Conservation (phyloP, 495 filamentous ascomycete genomes). For the Amniculicola lignicola region DNA sequence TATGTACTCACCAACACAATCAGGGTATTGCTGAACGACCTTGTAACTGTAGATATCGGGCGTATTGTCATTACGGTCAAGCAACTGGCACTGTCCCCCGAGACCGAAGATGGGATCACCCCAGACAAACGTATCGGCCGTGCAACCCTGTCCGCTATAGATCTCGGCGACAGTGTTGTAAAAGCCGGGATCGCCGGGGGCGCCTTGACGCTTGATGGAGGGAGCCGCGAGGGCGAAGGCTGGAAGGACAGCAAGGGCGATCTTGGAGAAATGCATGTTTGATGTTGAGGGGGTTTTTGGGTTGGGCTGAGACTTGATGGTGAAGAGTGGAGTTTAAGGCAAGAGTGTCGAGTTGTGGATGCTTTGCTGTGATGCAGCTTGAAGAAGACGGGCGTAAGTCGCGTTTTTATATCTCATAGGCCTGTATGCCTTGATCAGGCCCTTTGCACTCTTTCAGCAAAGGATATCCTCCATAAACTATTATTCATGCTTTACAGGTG, state of each 20-base stretch:
- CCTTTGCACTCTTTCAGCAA: no score
- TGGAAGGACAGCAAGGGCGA: not conserved
- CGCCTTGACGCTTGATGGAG: not conserved
- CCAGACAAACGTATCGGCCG: not conserved
- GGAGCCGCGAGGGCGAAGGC: not conserved
- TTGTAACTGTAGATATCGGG: constrained; percentile 3
- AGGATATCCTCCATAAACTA: no score
- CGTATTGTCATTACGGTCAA: constrained; percentile 6
- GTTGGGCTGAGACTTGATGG: no score
- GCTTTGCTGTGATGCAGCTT: no score
- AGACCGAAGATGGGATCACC: constrained; percentile 1
- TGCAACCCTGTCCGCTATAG: constrained; percentile 1
- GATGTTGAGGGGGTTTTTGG: no score
- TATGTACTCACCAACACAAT: constrained; percentile 1
- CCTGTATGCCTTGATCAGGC: no score
- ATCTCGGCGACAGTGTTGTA: constrained; percentile 9
- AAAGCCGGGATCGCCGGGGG: not conserved
- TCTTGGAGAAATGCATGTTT: not conserved
- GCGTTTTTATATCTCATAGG: no score
- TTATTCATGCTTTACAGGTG: no score
- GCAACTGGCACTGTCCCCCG: not conserved
- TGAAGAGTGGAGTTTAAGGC: no score
- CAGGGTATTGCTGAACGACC: constrained; percentile 1
- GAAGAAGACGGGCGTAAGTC: no score
- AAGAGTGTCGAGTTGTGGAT: no score